Base-by-base conservation (phyloP, 495 filamentous ascomycete species). In the Neurospora cerealis region DNA sequence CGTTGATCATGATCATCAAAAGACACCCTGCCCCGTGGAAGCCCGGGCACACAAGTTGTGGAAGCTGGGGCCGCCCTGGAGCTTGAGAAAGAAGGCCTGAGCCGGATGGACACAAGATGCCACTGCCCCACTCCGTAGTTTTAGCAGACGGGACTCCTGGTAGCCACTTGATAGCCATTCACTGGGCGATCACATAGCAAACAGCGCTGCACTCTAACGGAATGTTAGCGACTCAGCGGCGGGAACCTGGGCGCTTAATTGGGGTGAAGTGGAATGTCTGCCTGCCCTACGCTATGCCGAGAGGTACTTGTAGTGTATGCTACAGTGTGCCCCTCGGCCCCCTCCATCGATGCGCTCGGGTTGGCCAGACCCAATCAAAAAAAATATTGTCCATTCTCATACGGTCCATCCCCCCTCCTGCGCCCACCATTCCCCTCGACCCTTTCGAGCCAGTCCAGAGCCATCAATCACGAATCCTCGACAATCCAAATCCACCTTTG, bases 291-390 rank as follows among this genome's bases (percentile, higher is more conserved):
- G 54, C 15, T 66, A 66, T 66, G 28, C 32, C 54, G 28, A 66
- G 54, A 66, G 15, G 48, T 60, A 54, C n/a, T 10, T 48, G 32
- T 32, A 32, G 32, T 28, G 21, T 54, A 4, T 28, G 15, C 54
- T 66, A 66, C 54, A 66, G 54, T 66, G 54, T 66, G 28, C 54
- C 54, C 24, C 38, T 66, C 71, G 69, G 70, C 74, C 74, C 46
- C 74, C 74, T 76, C 75, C 76, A 76, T 76, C 73, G 74, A 76
- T 71, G 69, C 48, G 54, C 28, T 34, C 70, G 69, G 46, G 41
- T 36, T 39, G 60, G 62, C 74, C 66, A 72, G 70, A 54, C 76
- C 74, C 76, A 76, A 76, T 74, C 76, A 76, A 76, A 77, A 66
- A 77, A 77, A 77, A 76, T 77, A 76, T 76, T 71, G 62, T 69